phyloP scores from a whole-genome alignment of 2,329 filamentous ascomycete species.

The Penicillium fuscoglaucum region DNA sequence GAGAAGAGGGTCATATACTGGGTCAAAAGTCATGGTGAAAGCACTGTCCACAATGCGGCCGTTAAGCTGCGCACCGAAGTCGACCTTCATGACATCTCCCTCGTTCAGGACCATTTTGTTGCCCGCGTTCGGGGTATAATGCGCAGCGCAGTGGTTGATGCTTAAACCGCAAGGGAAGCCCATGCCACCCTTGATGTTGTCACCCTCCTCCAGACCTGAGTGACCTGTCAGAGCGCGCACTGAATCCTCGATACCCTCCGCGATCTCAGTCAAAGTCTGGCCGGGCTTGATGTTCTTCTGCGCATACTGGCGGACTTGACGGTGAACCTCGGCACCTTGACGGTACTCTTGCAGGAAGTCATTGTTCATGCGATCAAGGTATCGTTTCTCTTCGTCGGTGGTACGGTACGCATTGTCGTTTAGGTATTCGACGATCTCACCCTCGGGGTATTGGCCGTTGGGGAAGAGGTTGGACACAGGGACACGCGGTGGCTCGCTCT shows the following conservation, averaged over 20 bases:
- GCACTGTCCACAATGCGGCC: slow-evolving; percentile 71
- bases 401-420: slow-evolving; percentile 77
- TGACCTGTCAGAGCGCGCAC: slow-evolving; percentile 77
- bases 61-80: slow-evolving; percentile 71
- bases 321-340: slow-evolving; percentile 82
- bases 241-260: slow-evolving; percentile 81
- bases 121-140: slow-evolving; percentile 83
- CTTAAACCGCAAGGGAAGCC: slow-evolving; percentile 84
- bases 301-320: slow-evolving; percentile 81
- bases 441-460: slow-evolving; percentile 69
- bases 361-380: slow-evolving; percentile 76
- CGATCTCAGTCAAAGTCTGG: slow-evolving; percentile 76
- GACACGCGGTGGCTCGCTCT: slow-evolving; percentile 76
- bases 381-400: slow-evolving; percentile 80
- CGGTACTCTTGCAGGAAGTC: slow-evolving; percentile 80
- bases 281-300: slow-evolving; percentile 79
- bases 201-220: slow-evolving; percentile 72
- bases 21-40: slow-evolving; percentile 68
- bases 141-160: slow-evolving; percentile 81
- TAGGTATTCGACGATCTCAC: slow-evolving; percentile 74
- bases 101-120: slow-evolving; percentile 71
- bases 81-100: slow-evolving; percentile 71
- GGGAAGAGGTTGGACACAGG: slow-evolving; percentile 73
- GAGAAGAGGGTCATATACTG: slow-evolving; percentile 67
- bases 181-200: slow-evolving; percentile 76